Evolutionary conservation across 495 filamentous ascomycete species (phyloP).

Genomic region (Trichoderma erinaceum): DNA sequence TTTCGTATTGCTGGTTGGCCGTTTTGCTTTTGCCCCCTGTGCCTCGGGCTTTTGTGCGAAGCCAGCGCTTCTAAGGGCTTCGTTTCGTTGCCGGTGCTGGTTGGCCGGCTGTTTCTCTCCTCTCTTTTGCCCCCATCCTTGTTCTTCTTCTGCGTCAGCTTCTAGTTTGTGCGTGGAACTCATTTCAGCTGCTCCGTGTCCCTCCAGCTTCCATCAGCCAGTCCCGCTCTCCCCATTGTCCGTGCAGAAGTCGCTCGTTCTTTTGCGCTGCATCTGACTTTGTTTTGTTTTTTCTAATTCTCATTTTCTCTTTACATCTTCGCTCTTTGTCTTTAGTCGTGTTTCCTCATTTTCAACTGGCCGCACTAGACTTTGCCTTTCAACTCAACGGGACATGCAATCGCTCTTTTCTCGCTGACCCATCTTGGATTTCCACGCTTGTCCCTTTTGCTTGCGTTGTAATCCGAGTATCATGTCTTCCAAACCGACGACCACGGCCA

Average conservation of each 20-base stretch:
- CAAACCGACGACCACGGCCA: neutral
- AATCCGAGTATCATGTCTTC: neutral
- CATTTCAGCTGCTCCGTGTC: neutral
- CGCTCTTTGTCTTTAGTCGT: no score
- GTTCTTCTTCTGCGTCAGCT: neutral
- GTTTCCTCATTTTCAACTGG: neutral
- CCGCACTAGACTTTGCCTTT: neutral
- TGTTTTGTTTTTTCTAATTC: neutral
- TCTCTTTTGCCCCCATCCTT: neutral
- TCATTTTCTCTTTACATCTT: no score
- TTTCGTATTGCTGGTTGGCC: neutral
- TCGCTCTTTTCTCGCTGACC: neutral
- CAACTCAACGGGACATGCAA: neutral
- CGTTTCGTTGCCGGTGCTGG: neutral
- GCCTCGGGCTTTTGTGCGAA: neutral
- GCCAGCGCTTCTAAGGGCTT: neutral
- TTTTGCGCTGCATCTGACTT: neutral
- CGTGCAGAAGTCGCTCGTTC: constrained; percentile 8
- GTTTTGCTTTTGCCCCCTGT: neutral
- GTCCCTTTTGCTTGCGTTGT: neutral
- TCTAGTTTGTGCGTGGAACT: neutral
- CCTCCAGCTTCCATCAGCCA: neutral
- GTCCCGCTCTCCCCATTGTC: neutral
- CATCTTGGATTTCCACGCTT: neutral
- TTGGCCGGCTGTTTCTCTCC: neutral